Percentiles rank a stretch among this genome's conserved stretches.
These are phyloP conservation scores for Tympanopsis confertula DNA, from an alignment of 2,329 filamentous ascomycete species.

Conservation along the genomic window DNA sequence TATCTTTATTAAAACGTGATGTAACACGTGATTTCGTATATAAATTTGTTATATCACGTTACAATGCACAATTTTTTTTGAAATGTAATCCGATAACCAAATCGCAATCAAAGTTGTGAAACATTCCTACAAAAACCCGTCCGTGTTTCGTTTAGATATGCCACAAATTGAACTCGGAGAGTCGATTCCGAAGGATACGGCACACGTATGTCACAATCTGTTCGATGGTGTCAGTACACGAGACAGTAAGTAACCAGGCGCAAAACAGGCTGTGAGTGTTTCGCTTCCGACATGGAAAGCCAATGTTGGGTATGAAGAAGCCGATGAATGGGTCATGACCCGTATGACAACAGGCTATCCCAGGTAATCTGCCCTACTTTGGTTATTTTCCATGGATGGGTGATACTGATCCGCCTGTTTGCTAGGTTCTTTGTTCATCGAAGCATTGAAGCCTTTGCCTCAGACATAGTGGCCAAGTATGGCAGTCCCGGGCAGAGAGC, in stretches of 20 bases:
- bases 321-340: conserved; percentile 71
- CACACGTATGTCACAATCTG: conserved; percentile 48
- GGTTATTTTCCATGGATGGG: conserved; percentile 1
- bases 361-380: conserved; percentile 31
- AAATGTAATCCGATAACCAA: too few species aligned
- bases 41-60: too few species aligned
- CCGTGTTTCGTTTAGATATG: too few species aligned
- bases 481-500: conserved; percentile 53
- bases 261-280: conserved; percentile 92
- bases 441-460: conserved; percentile 63
- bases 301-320: conserved; percentile 90
- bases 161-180: conserved; percentile 47
- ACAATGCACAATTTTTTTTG: too few species aligned
- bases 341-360: conserved; percentile 88
- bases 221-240: not conserved
- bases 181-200: conserved; percentile 66
- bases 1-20: too few species aligned
- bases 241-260: too few species aligned
- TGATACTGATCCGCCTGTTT: conserved; percentile 7
- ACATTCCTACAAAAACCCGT: too few species aligned
- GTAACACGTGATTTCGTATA: too few species aligned
- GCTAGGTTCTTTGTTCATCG: conserved; percentile 85
- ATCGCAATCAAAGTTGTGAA: too few species aligned
- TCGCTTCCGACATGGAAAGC: conserved; percentile 87
- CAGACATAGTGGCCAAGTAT: conserved; percentile 53